Percentiles rank a stretch among this genome's conserved stretches.
These are phyloP conservation scores for Begonia peltatifolia DNA, from an alignment of 306 rosid species.

Conservation along the genomic window DNA sequence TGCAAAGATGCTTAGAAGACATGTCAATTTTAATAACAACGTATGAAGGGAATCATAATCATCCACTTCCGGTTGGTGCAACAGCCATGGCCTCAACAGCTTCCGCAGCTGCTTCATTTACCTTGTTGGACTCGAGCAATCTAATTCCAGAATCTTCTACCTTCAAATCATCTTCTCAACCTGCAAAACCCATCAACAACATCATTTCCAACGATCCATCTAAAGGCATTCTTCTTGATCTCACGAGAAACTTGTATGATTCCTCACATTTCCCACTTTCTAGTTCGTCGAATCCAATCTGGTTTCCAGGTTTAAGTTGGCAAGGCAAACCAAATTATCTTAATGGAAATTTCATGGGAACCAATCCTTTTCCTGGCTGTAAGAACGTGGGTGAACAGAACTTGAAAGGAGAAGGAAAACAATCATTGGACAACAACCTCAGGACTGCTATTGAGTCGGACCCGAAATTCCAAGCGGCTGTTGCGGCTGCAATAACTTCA, in stretches of 20 bases:
- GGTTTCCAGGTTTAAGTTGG: not conserved
- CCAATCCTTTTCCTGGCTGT: not conserved
- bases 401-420: constrained; percentile 13
- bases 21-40: constrained; percentile 92
- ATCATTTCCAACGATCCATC: constrained; percentile 42
- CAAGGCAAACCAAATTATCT: too few species aligned
- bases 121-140: constrained; percentile 48
- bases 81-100: constrained; percentile 85
- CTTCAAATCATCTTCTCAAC: constrained; percentile 8
- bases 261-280: not conserved
- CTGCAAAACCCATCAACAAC: constrained; percentile 15
- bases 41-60: constrained; percentile 92
- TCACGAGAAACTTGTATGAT: constrained; percentile 23
- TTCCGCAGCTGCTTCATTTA: constrained; percentile 50
- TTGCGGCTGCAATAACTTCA: constrained; percentile 74
- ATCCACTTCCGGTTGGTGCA: constrained; percentile 89
- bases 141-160: constrained; percentile 8
- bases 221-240: constrained; percentile 55
- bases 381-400: not conserved
- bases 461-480: constrained; percentile 82
- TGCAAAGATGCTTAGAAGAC: constrained; percentile 92
- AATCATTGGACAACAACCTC: constrained; percentile 28
- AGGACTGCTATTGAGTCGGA: constrained; percentile 59
- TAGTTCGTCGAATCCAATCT: not conserved
- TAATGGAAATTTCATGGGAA: not conserved